A percentile compares a stretch with the other conserved stretches of the same genome.
These are phyloP conservation scores for Magnusiomyces tetraspermus DNA, from an alignment of 1,139 yeast genomes.

Conservation along the genomic window DNA sequence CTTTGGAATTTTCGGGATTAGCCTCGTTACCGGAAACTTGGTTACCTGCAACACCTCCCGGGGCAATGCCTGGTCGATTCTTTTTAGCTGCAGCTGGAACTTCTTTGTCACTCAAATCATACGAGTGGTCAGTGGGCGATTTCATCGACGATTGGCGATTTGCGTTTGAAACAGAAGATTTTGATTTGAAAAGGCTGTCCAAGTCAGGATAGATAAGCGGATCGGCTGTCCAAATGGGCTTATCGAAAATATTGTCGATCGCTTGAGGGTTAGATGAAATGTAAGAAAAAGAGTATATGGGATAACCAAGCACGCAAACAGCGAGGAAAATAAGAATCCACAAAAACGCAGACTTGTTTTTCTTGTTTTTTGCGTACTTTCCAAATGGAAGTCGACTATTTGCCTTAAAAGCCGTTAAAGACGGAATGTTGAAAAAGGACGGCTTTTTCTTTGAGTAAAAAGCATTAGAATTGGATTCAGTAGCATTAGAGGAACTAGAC, in stretches of 20 bases:
- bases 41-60: background rate
- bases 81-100: slow-evolving; percentile 10
- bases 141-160: slow-evolving; percentile 7
- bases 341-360: background rate
- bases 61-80: background rate
- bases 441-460: background rate
- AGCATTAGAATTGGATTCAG: background rate
- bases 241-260: background rate
- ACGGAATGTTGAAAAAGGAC: background rate
- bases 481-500: background rate
- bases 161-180: background rate
- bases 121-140: slow-evolving; percentile 10
- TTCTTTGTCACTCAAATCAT: slow-evolving; percentile 7
- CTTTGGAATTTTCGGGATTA: background rate
- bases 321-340: background rate
- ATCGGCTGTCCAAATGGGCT: background rate
- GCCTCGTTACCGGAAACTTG: background rate
- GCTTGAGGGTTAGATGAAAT: background rate
- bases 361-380: background rate
- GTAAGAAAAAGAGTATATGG: background rate
- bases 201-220: slow-evolving; percentile 9
- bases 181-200: slow-evolving; percentile 4
- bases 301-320: background rate
- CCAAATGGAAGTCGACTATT: background rate
- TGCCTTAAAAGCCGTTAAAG: background rate